Conservation (phyloP, 2,329 filamentous ascomycete genomes). For the Trichoderma sp. region DNA sequence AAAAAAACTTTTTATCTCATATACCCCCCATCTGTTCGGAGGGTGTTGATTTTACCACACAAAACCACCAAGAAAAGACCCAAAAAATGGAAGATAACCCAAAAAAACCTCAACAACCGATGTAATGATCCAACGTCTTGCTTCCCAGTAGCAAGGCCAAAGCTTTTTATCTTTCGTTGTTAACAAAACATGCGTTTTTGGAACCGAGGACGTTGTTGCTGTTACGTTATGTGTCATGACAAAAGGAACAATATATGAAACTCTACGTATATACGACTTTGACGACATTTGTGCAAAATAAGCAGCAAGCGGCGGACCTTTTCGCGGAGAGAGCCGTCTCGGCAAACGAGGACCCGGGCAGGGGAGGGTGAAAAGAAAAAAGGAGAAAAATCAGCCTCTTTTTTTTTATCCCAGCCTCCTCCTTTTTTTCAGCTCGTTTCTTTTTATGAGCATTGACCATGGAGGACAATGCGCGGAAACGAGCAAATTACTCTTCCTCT, state of each 20-base stretch:
- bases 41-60: not conserved
- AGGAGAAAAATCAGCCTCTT: not conserved
- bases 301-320: not conserved
- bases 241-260: slow-evolving; percentile 21
- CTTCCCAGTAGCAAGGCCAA: slow-evolving; percentile 17
- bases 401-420: not conserved
- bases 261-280: slow-evolving; percentile 21
- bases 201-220: not conserved
- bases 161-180: slow-evolving; percentile 14
- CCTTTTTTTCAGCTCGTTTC: not conserved
- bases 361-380: not conserved
- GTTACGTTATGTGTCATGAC: slow-evolving; percentile 20
- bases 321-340: not conserved
- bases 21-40: slow-evolving; percentile 12
- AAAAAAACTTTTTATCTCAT: not conserved
- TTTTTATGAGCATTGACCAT: not conserved
- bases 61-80: not conserved
- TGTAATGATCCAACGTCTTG: slow-evolving; percentile 18
- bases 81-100: slow-evolving; percentile 5
- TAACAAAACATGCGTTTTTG: slow-evolving; percentile 17
- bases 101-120: slow-evolving; percentile 6
- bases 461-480: not conserved
- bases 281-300: slow-evolving; percentile 18
- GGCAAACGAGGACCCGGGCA: not conserved
- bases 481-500: not conserved